Base-by-base conservation (phyloP, 1,284 basidiomycete genomes). In the Schizophyllum amplum region DNA sequence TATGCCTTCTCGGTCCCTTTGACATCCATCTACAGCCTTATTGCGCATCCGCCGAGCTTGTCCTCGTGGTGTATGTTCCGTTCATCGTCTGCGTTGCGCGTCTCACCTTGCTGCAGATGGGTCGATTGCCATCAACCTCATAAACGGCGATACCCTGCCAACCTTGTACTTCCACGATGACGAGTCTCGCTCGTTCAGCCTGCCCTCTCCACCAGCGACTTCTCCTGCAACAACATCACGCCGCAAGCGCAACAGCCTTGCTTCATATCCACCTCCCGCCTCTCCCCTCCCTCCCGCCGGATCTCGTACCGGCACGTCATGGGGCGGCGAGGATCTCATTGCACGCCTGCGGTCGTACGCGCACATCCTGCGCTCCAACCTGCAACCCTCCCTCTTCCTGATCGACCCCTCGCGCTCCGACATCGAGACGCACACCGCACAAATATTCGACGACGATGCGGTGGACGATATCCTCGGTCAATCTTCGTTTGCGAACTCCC, bases 111-210 rank as follows among this genome's bases (percentile, higher is more conserved):
- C 26, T 55, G 24, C 56, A 89, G 87, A 90, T 66, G 86, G 87
- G 5, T 86, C 87, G 21, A 82, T 89, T 62, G 84, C 81, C 24
- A 81, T 92, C 61, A 96, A 95, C 67, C 82, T 98, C 47, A 88
- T 87, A 55, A 95, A 89, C 61, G 94, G 94, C 13, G 82, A 92
- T 47, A 94, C 93, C 0, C 79, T 98, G 0, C 93, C 94, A 0
- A 94, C 91, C 0, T 79, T 99, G 4, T 86, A 94, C 71, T 98
- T 98, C 69, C 96, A 98, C 68, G 96, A 98, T 66, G 95, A 98
- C 63, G 94, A 97, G 69, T 94, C 92, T 0, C 82, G 80, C 26
- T 93, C 92, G 6, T 82, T 86, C 70, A 80, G 80, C 23, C 70
- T 80, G 53, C 76, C 82, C n/a, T 71, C 77, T 13, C 73, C 80